Evolutionary conservation across 495 filamentous ascomycete genomes (phyloP).

Genomic region (Neurospora tetraspora): DNA sequence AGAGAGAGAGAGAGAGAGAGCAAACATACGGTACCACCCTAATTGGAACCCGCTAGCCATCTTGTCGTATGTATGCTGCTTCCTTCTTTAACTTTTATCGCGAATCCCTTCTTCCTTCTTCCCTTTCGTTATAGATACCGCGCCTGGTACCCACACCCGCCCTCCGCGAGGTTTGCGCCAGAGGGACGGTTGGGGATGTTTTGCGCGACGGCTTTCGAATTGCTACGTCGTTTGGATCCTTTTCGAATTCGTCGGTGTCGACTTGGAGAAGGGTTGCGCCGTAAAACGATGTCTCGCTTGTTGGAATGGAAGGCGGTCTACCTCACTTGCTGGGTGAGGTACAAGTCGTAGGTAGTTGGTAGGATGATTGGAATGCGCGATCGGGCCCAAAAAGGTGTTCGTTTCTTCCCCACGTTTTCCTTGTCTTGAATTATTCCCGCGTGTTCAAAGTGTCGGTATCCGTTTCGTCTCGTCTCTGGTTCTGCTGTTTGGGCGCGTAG

Average conservation of each 20-base stretch:
- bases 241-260: neutral
- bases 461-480: neutral
- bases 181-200: slow-evolving; percentile 11
- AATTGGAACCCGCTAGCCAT: slow-evolving; percentile 23
- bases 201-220: neutral
- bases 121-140: neutral
- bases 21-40: slow-evolving; percentile 40
- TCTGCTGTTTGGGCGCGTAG: neutral
- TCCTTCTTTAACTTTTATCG: slow-evolving; percentile 9
- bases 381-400: neutral
- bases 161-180: slow-evolving; percentile 22
- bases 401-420: neutral
- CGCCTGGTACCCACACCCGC: slow-evolving; percentile 26
- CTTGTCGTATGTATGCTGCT: slow-evolving; percentile 6
- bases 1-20: neutral
- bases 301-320: neutral
- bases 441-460: neutral
- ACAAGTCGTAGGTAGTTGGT: neutral
- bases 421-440: neutral
- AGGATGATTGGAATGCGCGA: neutral
- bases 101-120: neutral
- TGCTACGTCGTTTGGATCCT: neutral
- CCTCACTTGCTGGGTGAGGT: neutral
- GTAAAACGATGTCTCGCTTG: neutral
- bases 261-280: neutral